phyloP scores from a whole-genome alignment of 805 yeast genomes.

The Candida methanosorbosa region DNA sequence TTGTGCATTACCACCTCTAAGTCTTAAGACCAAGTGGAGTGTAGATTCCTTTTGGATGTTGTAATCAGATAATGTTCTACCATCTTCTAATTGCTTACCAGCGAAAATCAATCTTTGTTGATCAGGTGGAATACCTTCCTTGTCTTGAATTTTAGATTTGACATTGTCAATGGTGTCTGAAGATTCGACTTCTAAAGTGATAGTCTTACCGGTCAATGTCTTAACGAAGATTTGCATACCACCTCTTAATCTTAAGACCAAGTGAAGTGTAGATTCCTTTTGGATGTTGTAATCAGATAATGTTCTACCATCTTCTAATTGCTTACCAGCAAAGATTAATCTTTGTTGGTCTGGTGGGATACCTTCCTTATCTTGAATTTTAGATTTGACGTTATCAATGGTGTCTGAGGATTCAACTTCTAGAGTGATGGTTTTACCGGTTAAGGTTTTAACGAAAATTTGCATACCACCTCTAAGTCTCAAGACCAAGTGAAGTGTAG shows the following conservation, averaged over 20 bases:
- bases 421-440: constrained; percentile 68
- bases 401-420: constrained; percentile 98
- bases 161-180: constrained; percentile 97
- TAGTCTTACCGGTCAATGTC: constrained; percentile 55
- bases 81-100: constrained; percentile 95
- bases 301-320: constrained; percentile 94
- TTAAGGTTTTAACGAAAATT: constrained; percentile 46
- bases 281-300: constrained; percentile 96
- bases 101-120: constrained; percentile 97
- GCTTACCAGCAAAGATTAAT: constrained; percentile 96
- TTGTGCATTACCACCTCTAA: constrained; percentile 95
- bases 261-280: constrained; percentile 93
- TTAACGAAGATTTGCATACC: constrained; percentile 57
- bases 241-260: constrained; percentile 97
- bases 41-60: constrained; percentile 98
- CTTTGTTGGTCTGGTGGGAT: constrained; percentile 98
- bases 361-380: constrained; percentile 96
- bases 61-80: constrained; percentile 95
- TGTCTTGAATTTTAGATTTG: constrained; percentile 94
- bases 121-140: constrained; percentile 97
- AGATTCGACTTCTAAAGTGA: constrained; percentile 93
- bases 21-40: constrained; percentile 90
- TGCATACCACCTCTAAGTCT: constrained; percentile 87
- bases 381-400: constrained; percentile 92
- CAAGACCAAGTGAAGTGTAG: constrained; percentile 68